Evolutionary conservation across 331 rosid genomes (phyloP).

Genomic region (Quercus lobata): DNA sequence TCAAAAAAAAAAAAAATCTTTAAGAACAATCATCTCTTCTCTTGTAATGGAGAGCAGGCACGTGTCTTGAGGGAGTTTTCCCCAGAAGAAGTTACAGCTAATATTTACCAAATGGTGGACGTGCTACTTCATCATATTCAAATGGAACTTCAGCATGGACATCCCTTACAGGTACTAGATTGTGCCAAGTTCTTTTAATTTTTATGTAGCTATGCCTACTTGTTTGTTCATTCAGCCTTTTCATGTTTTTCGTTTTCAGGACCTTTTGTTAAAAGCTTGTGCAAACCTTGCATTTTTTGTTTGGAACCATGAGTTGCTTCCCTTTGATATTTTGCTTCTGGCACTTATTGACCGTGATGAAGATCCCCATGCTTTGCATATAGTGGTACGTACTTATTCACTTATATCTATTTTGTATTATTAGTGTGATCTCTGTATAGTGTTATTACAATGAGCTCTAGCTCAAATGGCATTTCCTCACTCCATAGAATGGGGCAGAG

Average conservation of each 20-base stretch:
- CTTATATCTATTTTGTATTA: background rate
- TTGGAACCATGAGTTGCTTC: constrained; percentile 94
- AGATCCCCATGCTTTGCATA: constrained; percentile 94
- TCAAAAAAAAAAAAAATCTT: background rate
- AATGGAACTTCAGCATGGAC: constrained; percentile 88
- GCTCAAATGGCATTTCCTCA: too few species aligned
- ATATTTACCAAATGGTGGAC: constrained; percentile 97
- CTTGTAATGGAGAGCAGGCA: constrained; percentile 44
- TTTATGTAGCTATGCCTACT: constrained; percentile 4
- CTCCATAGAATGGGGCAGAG: too few species aligned
- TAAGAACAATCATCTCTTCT: background rate
- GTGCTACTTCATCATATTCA: constrained; percentile 92
- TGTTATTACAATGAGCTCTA: background rate
- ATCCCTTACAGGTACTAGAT: constrained; percentile 64
- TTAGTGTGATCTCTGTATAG: background rate
- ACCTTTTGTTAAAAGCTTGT: constrained; percentile 75
- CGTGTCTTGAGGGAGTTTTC: constrained; percentile 88
- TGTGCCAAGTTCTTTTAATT: constrained; percentile 9
- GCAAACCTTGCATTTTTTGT: constrained; percentile 79
- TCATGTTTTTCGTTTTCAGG: constrained; percentile 49
- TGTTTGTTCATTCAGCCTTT: background rate
- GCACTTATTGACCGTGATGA: constrained; percentile 98
- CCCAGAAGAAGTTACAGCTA: constrained; percentile 90
- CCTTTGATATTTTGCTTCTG: constrained; percentile 89
- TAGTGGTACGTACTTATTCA: constrained; percentile 65